Conservation (phyloP, 2,329 filamentous ascomycete species). For the Neofusicoccum sp. region DNA sequence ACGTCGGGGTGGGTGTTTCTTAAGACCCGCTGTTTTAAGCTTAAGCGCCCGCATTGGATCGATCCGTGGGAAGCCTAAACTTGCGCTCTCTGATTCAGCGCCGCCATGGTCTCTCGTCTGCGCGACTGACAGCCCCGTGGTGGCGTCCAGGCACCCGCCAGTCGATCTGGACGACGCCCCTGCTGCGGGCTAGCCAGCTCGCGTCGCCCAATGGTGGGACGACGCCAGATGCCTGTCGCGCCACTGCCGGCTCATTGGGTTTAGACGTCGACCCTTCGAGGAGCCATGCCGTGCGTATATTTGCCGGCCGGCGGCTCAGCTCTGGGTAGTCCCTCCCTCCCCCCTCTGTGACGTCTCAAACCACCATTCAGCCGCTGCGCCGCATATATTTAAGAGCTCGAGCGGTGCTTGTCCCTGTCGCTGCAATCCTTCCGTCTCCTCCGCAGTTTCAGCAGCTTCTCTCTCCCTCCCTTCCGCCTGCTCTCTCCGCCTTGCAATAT, state of each 20-base stretch:
- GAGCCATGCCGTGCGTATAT: background rate
- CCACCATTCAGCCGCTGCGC: background rate
- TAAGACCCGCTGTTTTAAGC: constrained; percentile 8
- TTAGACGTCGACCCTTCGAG: background rate
- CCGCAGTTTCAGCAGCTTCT: background rate
- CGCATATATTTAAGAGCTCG: constrained; percentile 2
- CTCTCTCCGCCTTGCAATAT: constrained; percentile 20
- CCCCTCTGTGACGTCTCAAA: background rate
- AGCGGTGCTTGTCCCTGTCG: background rate
- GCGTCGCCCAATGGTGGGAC: constrained; percentile 4
- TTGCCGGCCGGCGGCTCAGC: background rate
- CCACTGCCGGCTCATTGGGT: background rate
- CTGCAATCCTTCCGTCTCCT: background rate
- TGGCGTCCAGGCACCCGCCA: no score
- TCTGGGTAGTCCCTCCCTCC: background rate
- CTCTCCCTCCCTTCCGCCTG: background rate
- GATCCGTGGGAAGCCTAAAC: constrained; percentile 3
- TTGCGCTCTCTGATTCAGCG: background rate
- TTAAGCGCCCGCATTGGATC: background rate
- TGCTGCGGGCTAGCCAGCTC: background rate
- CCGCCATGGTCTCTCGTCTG: background rate
- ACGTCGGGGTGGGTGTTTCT: background rate
- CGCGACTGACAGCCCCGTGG: no score
- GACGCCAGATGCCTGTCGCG: background rate
- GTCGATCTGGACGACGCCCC: background rate